Base-by-base conservation (phyloP, 495 filamentous ascomycete species). In the Amniculicola lignicola region DNA sequence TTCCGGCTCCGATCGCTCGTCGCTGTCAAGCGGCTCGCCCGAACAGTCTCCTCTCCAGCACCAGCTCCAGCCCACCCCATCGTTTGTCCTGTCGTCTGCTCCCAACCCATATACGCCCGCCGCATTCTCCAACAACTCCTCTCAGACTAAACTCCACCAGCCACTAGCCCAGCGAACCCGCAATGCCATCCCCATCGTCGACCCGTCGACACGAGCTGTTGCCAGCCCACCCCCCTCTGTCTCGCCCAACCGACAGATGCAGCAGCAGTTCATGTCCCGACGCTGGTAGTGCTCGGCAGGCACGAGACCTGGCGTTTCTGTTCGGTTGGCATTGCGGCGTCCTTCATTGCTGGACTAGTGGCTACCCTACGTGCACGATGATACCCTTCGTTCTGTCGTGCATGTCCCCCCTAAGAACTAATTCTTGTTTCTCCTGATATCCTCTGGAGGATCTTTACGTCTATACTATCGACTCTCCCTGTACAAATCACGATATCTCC, bases 101-200 rank as follows among this genome's bases (percentile, higher is more conserved):
- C 82, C 83, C 6, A 85, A 83, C 43, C 75, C 84, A 7, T 92
- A 86, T 63, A 79, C 87, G 50, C 82, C 88, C 45, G 74, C 75
- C 48, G 73, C 67, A 50, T 75, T 70, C 72, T 61, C 77, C 67
- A 63, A 77, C 73, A 65, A 74, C 76, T 73, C 76, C 74, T 43
- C 77, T 38, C 69, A 79, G 61, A 75, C 88, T 57, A 94, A 89
- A 72, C 79, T 88, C 63, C 88, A 94, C 67, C 93, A 96, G 75
- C 87, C 89, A 35, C 72, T 89, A 46, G 86, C 91, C 49, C 86
- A 87, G 52, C 88, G 94, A 69, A 83, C 85, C 60, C 88, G 92
- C 63, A 97, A 96, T 69, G 89, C 93, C 62, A 99, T 99, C 62
- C 94, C 93, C 15, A 99, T 99, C 69, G 86, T 99, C 74, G 96